phyloP scores from a whole-genome alignment of 148 eudicot species.

The Amaranthus palmeri region DNA sequence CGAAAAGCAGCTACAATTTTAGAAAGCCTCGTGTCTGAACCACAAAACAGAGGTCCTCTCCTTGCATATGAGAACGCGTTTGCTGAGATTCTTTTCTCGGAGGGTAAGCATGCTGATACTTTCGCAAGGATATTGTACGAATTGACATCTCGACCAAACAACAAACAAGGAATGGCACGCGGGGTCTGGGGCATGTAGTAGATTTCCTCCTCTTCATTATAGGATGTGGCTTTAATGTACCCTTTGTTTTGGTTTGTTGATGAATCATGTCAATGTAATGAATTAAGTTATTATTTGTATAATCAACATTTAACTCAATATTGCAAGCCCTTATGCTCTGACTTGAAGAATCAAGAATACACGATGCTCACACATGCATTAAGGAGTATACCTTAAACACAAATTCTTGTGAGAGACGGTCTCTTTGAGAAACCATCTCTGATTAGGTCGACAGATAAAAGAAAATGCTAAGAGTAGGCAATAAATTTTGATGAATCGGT shows the following conservation, averaged over 20 bases:
- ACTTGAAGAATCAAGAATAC: too few species aligned
- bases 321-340: too few species aligned
- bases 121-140: slow-evolving; percentile 88
- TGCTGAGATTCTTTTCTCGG: slow-evolving; percentile 87
- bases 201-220: background rate
- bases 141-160: slow-evolving; percentile 78
- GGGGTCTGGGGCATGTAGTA: slow-evolving; percentile 88
- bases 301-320: too few species aligned
- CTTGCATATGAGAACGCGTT: slow-evolving; percentile 85
- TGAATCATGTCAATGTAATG: slow-evolving; percentile 6
- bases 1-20: slow-evolving; percentile 77
- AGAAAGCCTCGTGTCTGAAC: slow-evolving; percentile 84
- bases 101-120: slow-evolving; percentile 67
- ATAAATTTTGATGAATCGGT: too few species aligned
- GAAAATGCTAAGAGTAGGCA: too few species aligned
- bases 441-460: too few species aligned
- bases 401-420: too few species aligned
- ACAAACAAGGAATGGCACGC: slow-evolving; percentile 64
- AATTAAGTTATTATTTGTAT: background rate
- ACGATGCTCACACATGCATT: too few species aligned
- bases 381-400: too few species aligned
- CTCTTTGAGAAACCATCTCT: too few species aligned
- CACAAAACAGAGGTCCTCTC: slow-evolving; percentile 70
- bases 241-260: background rate
- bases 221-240: background rate